These are phyloP conservation scores for Trichomonascaceae sp. DNA, from an alignment of 1,139 yeast genomes.

Conservation along the genomic window DNA sequence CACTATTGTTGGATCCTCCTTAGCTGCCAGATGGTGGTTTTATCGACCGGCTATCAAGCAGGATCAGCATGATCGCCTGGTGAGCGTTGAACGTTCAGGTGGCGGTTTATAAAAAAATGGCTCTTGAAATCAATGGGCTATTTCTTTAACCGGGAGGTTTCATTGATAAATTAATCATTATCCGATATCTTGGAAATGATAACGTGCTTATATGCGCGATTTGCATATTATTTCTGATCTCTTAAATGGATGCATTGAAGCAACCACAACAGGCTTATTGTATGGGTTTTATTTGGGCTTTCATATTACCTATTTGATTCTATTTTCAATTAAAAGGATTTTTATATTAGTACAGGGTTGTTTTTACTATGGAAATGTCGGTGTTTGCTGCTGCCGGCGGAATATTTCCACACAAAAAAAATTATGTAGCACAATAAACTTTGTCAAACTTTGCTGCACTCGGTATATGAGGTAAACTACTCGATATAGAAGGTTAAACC, in stretches of 20 bases:
- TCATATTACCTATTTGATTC: background rate
- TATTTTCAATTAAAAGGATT: background rate
- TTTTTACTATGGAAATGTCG: background rate
- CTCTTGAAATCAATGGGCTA: background rate
- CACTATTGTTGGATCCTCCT: constrained; percentile 19
- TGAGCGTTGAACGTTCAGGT: constrained; percentile 26
- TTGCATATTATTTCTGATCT: background rate
- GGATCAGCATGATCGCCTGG: constrained; percentile 21
- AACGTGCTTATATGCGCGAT: background rate
- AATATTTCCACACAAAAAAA: background rate
- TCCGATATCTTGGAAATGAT: background rate
- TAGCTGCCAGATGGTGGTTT: constrained; percentile 21
- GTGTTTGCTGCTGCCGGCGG: background rate
- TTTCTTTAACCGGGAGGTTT: too few relatives aligned
- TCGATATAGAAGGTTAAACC: background rate
- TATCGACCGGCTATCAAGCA: constrained; percentile 24
- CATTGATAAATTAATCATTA: background rate
- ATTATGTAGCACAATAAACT: background rate
- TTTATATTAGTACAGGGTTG: background rate
- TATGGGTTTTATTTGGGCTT: background rate
- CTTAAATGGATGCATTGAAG: background rate
- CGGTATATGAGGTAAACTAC: too few relatives aligned
- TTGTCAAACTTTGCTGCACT: background rate
- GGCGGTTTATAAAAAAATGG: constrained; percentile 18
- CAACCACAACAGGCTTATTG: background rate